Evolutionary conservation across 768 basidiomycete genomes (phyloP).

Genomic region (Hemileccinum impolitum): DNA sequence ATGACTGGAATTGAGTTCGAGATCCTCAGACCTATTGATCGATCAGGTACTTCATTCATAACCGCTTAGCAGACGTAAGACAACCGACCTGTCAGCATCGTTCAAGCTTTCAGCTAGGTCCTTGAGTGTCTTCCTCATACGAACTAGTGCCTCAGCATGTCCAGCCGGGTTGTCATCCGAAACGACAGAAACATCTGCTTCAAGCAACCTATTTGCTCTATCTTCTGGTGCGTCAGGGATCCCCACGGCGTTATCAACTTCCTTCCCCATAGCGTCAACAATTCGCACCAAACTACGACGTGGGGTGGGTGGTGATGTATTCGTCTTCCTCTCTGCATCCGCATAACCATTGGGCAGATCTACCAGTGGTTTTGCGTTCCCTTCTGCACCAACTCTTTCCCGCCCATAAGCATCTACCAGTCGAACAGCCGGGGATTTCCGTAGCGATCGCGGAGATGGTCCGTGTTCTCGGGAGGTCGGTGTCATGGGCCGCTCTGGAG

Average conservation of each 20-base stretch:
- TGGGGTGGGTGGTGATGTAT: slow-evolving; percentile 14
- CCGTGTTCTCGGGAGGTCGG: slow-evolving; percentile 25
- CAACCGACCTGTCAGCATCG: slow-evolving; percentile 52
- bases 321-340: slow-evolving; percentile 18
- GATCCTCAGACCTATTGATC: slow-evolving; percentile 38
- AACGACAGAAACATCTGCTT: slow-evolving; percentile 19
- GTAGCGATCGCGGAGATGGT: slow-evolving; percentile 33
- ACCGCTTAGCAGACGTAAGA: slow-evolving; percentile 1
- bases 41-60: slow-evolving; percentile 4
- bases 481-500: slow-evolving; percentile 22
- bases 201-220: slow-evolving; percentile 15
- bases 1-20: slow-evolving; percentile 40
- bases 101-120: slow-evolving; percentile 55
- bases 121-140: slow-evolving; percentile 55
- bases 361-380: background rate
- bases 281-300: slow-evolving; percentile 49
- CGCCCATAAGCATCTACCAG: slow-evolving; percentile 73
- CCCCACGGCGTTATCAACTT: slow-evolving; percentile 39
- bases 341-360: slow-evolving; percentile 9
- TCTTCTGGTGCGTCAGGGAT: slow-evolving; percentile 32
- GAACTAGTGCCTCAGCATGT: slow-evolving; percentile 52
- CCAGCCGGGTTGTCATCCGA: slow-evolving; percentile 25
- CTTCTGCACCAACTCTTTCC: slow-evolving; percentile 32
- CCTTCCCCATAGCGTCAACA: slow-evolving; percentile 68
- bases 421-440: slow-evolving; percentile 53